A percentile compares a stretch with the other conserved stretches of the same genome.
Conservation (phyloP, 1,284 basidiomycete genomes). For the Tausonia pullulans region DNA sequence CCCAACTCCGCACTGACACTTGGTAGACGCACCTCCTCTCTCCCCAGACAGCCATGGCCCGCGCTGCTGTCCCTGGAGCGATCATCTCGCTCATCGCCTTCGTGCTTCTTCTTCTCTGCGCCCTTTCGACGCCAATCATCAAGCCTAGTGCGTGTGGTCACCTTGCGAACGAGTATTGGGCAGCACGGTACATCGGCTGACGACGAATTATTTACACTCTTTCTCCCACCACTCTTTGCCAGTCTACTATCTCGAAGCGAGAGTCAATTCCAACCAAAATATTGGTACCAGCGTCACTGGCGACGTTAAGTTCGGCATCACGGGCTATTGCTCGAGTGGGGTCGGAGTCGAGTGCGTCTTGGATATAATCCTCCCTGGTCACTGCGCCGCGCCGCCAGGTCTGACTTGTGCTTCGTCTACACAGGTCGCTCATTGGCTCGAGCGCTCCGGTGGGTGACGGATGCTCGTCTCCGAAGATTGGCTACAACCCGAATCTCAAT, state of each 20-base stretch:
- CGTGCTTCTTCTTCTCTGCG: conserved; percentile 46
- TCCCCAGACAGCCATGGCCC: neutral
- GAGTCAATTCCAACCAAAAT: conserved; percentile 24
- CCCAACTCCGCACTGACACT: no score
- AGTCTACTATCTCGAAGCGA: conserved; percentile 30
- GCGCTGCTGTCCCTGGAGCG: conserved; percentile 4
- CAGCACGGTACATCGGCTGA: neutral
- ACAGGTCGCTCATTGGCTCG: conserved; percentile 37
- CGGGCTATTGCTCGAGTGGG: conserved; percentile 48
- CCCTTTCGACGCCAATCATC: conserved; percentile 48
- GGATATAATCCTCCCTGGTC: conserved; percentile 16
- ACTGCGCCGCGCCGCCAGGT: neutral
- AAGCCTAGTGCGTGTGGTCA: conserved; percentile 29
- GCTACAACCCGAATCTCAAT: conserved; percentile 44
- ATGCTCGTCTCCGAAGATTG: conserved; percentile 42
- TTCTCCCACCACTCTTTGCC: conserved; percentile 22
- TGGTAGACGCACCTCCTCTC: neutral
- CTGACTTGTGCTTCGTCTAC: neutral
- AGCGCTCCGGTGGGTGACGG: conserved; percentile 31
- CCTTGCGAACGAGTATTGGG: neutral
- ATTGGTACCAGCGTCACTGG: conserved; percentile 35
- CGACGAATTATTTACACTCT: neutral
- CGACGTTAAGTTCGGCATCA: conserved; percentile 45
- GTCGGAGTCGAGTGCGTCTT: conserved; percentile 29
- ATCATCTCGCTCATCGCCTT: conserved; percentile 43